Base-by-base conservation (phyloP, 1,284 basidiomycete genomes). In the Papiliotrema fonsecae region DNA sequence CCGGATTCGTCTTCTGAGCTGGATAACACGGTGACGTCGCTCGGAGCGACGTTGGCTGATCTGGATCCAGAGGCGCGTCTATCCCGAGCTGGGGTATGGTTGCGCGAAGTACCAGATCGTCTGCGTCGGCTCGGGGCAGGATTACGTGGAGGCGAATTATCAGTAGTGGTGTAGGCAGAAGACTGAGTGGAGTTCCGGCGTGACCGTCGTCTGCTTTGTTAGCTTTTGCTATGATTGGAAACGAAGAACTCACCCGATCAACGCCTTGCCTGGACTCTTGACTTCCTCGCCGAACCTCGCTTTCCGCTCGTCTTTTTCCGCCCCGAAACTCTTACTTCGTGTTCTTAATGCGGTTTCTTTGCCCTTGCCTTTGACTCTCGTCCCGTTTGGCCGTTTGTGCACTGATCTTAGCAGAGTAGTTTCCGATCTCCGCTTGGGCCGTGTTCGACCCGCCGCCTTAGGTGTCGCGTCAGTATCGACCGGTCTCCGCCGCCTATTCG, bases 1-100 rank as follows among this genome's bases (percentile, higher is more conserved):
- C 82, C 78, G 49, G 79, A 76, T 37, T 72, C 70, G 52, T 47
- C 42, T 13, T 47, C 35, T 2, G 66, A 71, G 35, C 10, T 18
- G 4, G 22, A 19, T 19, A 21, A 7, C 6, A 36, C 32, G 16
- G 25, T 26, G 30, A 30, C 34, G 14, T 43, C 41, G 28, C n/a
- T 21, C n/a, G 41, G 41, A 9, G 6, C 27, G 18, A 6, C 19
- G 28, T 30, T 30, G 21, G 13, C 18, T 19, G 31, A 25, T 11
- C 28, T 32, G 7, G 42, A 19, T n/a, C 28, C 13, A 13, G 19
- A 28, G 16, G 25, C 11, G 18, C 28, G 26, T 18, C 16, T 14
- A 18, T 16, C 7, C 18, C 42, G 25, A 49, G 48, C 44, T 5
- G 58, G 43, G 13, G 50, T 56, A 27, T 31, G 44, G 11, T 45